phyloP scores from a whole-genome alignment of 495 filamentous ascomycete genomes.

The Astrocystis sublimbata region DNA sequence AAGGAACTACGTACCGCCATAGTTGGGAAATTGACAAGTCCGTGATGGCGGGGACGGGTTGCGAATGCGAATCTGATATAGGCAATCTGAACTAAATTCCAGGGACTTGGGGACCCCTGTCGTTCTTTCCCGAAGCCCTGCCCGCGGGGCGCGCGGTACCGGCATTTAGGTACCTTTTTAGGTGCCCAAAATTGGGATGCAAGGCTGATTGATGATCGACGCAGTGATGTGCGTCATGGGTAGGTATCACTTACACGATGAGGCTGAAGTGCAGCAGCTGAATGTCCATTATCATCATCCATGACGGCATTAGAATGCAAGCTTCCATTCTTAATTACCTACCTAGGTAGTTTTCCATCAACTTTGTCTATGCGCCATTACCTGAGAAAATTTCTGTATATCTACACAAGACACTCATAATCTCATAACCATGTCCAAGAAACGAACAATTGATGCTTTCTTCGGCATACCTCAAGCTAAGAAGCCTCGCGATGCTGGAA shows the following conservation, averaged over 20 bases:
- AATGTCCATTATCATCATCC: not conserved
- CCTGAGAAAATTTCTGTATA: too few relatives aligned
- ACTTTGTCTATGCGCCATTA: too few relatives aligned
- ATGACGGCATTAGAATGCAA: too few relatives aligned
- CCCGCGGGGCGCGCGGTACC: not conserved
- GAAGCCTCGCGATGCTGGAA: slow-evolving; percentile 31
- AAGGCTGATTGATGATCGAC: slow-evolving; percentile 17
- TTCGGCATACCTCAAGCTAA: slow-evolving; percentile 43
- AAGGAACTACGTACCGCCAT: slow-evolving; percentile 18
- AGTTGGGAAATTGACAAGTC: slow-evolving; percentile 7
- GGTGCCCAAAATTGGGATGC: slow-evolving; percentile 10
- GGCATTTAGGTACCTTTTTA: too few relatives aligned
- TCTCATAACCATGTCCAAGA: slow-evolving; percentile 36
- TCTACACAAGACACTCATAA: too few relatives aligned
- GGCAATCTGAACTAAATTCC: not conserved
- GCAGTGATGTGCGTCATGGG: slow-evolving; percentile 18
- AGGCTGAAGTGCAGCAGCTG: slow-evolving; percentile 16
- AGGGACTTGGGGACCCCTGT: not conserved
- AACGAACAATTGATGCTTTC: slow-evolving; percentile 54
- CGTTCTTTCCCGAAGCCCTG: too few relatives aligned
- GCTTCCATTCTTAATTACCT: not conserved
- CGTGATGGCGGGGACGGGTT: not conserved
- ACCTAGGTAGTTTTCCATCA: too few relatives aligned
- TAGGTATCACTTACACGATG: too few relatives aligned
- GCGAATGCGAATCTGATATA: slow-evolving; percentile 11